Evolutionary conservation across 202 grass and related monocot species (phyloP).

Genomic region (Zoysia matrella): DNA sequence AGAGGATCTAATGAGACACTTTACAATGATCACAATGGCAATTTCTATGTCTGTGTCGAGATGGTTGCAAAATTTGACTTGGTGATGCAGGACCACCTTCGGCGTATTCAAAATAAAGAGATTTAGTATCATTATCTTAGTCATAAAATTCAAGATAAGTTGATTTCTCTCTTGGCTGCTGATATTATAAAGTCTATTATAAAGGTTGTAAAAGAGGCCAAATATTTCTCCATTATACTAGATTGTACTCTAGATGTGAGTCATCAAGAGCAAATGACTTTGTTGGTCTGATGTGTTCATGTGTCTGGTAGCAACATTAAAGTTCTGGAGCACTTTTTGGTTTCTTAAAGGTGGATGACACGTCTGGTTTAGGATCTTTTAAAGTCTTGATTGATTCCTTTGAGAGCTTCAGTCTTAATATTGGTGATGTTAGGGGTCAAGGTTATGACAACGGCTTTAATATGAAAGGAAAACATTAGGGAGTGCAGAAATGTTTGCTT

Average conservation of each 20-base stretch:
- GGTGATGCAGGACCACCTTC: too few relatives aligned
- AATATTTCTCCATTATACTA: neutral
- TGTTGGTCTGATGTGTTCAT: neutral
- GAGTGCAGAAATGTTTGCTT: neutral
- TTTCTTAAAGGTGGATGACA: constrained; percentile 5
- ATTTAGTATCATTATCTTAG: too few relatives aligned
- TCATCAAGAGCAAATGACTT: neutral
- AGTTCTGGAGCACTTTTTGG: neutral
- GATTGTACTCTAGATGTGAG: neutral
- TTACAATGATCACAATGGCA: too few relatives aligned
- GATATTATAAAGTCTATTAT: neutral
- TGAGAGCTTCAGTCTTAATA: neutral
- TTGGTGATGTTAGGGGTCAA: neutral
- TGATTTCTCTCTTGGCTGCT: too few relatives aligned
- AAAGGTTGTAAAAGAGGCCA: neutral
- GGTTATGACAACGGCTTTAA: constrained; percentile 1
- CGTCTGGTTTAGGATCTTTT: neutral
- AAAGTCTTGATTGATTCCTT: neutral
- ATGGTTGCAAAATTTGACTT: too few relatives aligned
- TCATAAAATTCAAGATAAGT: too few relatives aligned
- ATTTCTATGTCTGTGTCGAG: too few relatives aligned
- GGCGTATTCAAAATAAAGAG: too few relatives aligned
- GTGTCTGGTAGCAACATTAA: neutral
- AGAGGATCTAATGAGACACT: too few relatives aligned
- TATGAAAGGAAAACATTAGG: neutral